Evolutionary conservation across 1,284 basidiomycete species (phyloP), one percentile per base, ranked within the genome.

Genomic region (Hortiboletus rubellus): DNA sequence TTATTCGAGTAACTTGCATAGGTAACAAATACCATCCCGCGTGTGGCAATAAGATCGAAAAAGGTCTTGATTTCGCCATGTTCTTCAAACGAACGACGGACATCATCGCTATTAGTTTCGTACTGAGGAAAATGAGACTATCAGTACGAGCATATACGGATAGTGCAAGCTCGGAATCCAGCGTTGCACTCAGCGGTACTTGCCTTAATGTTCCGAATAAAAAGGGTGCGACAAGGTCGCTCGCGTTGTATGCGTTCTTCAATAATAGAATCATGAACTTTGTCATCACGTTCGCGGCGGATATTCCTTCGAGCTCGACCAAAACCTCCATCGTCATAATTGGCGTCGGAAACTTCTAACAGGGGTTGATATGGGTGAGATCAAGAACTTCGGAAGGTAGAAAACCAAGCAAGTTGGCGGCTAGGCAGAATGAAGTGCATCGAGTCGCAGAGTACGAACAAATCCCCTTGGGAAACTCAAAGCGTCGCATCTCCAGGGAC

Each of bases 11-110:
- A 14, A 83, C 94, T 83, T 77, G 97, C 95, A 72, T 92, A 99
- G 52, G 96, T 98, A 53, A 98, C 90, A 74, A 99, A 99, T 7
- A 96, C 91, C 89, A 99, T 96, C 18, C 96, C 96, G 58, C 96
- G 85, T 36, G 92, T 96, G 49, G 86, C 83, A 60, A 98, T 92
- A 34, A 98, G 79, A 74, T 99, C 96, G 72, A 97, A 98, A 74
- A 96, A 98, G 2, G 92, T 96, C 76, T 94, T 94, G 77, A 98
- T 92, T 71, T 96, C 93, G 58, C 96, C 96, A 72, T 92, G 92
- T 59, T 90, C 86, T 74, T 93, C 91, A 75, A 98, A 99, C 52
- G 86, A 83, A 38, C 80, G 80, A 61, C 89, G 86, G n/a, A 98
- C 86, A 69, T 91, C 86, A 11, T 87, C 84, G 63, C 91, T 88